Percentiles rank a stretch among this genome's conserved stretches.
These are phyloP conservation scores for Coemansia sp. DNA, from an alignment of 192 early-diverging fungal species.

Conservation along the genomic window DNA sequence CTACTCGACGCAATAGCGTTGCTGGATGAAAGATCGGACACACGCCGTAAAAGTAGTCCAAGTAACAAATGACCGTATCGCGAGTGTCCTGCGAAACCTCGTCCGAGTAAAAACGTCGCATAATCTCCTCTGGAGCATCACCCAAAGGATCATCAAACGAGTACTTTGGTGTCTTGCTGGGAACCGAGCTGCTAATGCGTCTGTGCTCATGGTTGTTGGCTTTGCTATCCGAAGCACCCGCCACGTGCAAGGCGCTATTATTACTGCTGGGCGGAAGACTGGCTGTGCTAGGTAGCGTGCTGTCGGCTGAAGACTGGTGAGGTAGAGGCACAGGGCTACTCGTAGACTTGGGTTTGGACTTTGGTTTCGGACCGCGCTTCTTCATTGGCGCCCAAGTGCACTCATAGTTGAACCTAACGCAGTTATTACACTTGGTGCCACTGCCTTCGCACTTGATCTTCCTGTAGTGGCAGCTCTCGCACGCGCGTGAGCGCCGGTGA, in stretches of 20 bases:
- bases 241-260: not conserved
- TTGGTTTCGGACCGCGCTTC: slow-evolving; percentile 45
- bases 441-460: slow-evolving; percentile 37
- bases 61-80: slow-evolving; percentile 33
- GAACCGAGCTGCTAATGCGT: not conserved
- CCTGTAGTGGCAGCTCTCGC: slow-evolving; percentile 43
- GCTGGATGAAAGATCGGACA: slow-evolving; percentile 50
- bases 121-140: slow-evolving; percentile 4
- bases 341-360: not conserved
- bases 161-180: not conserved
- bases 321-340: not conserved
- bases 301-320: not conserved
- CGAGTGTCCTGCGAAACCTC: slow-evolving; percentile 37
- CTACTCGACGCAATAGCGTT: slow-evolving; percentile 27
- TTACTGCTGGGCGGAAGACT: not conserved
- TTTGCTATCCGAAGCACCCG: not conserved
- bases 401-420: slow-evolving; percentile 24
- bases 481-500: slow-evolving; percentile 41
- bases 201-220: not conserved
- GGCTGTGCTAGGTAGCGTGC: not conserved
- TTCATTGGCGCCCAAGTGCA: slow-evolving; percentile 49
- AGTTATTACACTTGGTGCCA: slow-evolving; percentile 29
- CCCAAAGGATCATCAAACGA: not conserved
- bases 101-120: slow-evolving; percentile 43
- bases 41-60: slow-evolving; percentile 45